phyloP scores from a whole-genome alignment of 768 basidiomycete species.

The Boletus rex-veris region DNA sequence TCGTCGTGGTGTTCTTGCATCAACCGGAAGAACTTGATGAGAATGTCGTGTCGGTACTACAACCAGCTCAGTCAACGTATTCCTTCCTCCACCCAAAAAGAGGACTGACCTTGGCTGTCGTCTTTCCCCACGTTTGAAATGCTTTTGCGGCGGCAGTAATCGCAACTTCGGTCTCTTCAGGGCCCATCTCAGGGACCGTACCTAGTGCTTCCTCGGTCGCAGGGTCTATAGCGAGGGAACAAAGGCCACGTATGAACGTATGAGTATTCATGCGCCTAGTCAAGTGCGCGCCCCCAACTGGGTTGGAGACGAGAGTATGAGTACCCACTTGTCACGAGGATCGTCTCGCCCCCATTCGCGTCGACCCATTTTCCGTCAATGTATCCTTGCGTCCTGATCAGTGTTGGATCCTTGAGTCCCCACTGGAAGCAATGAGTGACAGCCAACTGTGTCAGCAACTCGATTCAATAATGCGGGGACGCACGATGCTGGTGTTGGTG shows the following conservation, averaged over 20 bases:
- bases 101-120: conserved; percentile 71
- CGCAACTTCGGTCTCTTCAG: conserved; percentile 79
- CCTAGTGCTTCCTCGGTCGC: conserved; percentile 83
- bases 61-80: not conserved
- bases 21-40: conserved; percentile 73
- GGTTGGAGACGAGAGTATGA: not conserved
- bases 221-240: conserved; percentile 57
- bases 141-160: conserved; percentile 79
- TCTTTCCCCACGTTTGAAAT: conserved; percentile 82
- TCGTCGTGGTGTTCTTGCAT: conserved; percentile 87
- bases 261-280: not conserved
- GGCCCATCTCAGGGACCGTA: conserved; percentile 84
- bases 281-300: not conserved
- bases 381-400: conserved; percentile 72
- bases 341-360: conserved; percentile 66
- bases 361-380: conserved; percentile 88
- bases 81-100: not conserved
- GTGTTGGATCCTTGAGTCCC: conserved; percentile 70
- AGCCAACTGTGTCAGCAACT: not conserved
- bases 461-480: conserved; percentile 15
- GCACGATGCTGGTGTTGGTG: conserved; percentile 27
- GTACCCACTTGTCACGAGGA: conserved; percentile 71
- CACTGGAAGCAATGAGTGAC: conserved; percentile 40
- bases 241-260: not conserved
- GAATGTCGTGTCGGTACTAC: conserved; percentile 77